phyloP scores from a whole-genome alignment of 352 stramenopile genomes.

The Globisporangium heterothallicum region DNA sequence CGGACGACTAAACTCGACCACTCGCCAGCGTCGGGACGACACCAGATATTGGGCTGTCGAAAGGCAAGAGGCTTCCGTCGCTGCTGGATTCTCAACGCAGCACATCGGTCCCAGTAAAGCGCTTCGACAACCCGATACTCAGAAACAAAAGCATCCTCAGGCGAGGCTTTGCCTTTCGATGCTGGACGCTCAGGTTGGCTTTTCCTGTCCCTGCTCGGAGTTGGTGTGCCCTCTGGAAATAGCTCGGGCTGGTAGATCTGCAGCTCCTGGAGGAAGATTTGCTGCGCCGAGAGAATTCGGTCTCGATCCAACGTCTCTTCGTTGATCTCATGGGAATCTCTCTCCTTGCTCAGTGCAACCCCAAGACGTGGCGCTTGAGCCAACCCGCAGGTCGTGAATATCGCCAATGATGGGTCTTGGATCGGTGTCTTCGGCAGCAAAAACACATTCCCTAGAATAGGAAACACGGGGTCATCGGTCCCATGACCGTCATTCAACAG shows the following conservation, averaged over 20 bases:
- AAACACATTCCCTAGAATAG: conserved; percentile 66
- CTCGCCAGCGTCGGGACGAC: conserved; percentile 61
- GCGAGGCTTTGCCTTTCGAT: background rate
- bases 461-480: conserved; percentile 29
- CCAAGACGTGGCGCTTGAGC: conserved; percentile 19
- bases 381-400: conserved; percentile 31
- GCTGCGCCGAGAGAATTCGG: conserved; percentile 43
- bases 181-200: background rate
- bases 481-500: conserved; percentile 37
- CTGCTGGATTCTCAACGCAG: conserved; percentile 57
- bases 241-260: conserved; percentile 51
- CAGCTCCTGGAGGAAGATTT: conserved; percentile 55
- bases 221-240: conserved; percentile 10
- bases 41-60: conserved; percentile 56
- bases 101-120: conserved; percentile 82
- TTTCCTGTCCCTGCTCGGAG: conserved; percentile 2
- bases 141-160: background rate
- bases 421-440: conserved; percentile 53
- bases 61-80: conserved; percentile 36
- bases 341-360: conserved; percentile 7
- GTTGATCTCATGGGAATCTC: conserved; percentile 12
- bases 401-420: conserved; percentile 51
- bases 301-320: conserved; percentile 40
- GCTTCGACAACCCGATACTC: conserved; percentile 46
- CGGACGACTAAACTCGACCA: conserved; percentile 58